Percentiles rank a stretch among this genome's conserved stretches.
phyloP scores from a whole-genome alignment of 257 asterid species.

The Gentiana macrophylla region DNA sequence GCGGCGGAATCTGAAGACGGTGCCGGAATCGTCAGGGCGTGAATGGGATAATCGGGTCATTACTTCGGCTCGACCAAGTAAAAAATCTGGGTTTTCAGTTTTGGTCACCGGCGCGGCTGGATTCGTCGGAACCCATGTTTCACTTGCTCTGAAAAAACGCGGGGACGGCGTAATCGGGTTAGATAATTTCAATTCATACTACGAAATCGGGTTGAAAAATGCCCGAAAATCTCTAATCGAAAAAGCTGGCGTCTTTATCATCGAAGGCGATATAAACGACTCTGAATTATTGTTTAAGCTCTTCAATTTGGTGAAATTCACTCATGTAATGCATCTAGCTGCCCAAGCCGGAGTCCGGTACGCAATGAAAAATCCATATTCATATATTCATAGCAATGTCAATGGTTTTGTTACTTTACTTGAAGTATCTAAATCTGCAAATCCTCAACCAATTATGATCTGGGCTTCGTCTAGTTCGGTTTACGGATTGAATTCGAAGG shows the following conservation, averaged over 20 bases:
- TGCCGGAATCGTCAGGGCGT: background rate
- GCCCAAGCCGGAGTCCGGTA: no score
- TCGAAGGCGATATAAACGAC: constrained; percentile 32
- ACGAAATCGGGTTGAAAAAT: constrained; percentile 60
- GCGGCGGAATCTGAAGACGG: constrained; percentile 20
- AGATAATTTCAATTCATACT: constrained; percentile 64
- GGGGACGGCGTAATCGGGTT: constrained; percentile 82
- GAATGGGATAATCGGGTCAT: constrained; percentile 51
- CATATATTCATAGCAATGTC: no score
- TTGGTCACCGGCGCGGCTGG: constrained; percentile 87
- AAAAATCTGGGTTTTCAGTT: constrained; percentile 37
- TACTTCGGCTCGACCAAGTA: constrained; percentile 46
- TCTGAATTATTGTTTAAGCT: no score
- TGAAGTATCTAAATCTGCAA: no score
- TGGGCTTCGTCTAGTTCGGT: no score
- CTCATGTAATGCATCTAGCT: no score
- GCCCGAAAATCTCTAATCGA: constrained; percentile 53
- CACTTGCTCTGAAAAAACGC: constrained; percentile 41
- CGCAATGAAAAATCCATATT: no score
- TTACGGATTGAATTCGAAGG: no score
- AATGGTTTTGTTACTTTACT: no score
- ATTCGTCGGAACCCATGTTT: constrained; percentile 64
- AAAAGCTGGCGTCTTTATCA: constrained; percentile 38
- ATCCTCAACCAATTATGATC: no score
- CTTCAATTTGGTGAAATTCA: no score